Conservation (phyloP, 371 early-diverging fungal genomes). For the Dichotomocladium elegans region DNA sequence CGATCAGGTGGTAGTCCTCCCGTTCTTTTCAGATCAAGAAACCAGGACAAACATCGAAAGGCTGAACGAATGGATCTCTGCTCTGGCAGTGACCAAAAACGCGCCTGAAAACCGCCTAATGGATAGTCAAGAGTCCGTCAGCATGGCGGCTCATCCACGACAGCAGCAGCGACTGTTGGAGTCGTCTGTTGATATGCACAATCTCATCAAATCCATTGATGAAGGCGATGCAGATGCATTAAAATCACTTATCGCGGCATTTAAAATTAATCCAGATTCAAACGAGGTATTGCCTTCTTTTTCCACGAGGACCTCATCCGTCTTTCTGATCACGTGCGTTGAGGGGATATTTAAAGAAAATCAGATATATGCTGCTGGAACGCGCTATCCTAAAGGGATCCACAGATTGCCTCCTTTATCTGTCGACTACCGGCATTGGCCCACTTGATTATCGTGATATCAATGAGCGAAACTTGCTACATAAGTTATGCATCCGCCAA, state of each 20-base stretch:
- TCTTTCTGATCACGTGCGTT: background rate
- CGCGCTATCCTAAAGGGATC: conserved; percentile 50
- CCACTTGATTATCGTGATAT: conserved; percentile 47
- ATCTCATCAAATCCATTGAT: conserved; percentile 6
- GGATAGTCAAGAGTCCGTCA: too few species aligned
- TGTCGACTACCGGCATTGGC: conserved; percentile 26
- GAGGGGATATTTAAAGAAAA: background rate
- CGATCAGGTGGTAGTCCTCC: conserved; percentile 36
- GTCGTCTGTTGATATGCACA: too few species aligned
- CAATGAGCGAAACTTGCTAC: conserved; percentile 65
- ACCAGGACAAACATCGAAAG: conserved; percentile 26
- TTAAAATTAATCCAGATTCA: too few species aligned
- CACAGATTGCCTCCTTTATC: conserved; percentile 37
- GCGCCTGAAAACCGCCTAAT: too few species aligned
- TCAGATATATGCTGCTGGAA: conserved; percentile 43
- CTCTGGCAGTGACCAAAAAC: conserved; percentile 6
- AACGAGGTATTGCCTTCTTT: background rate
- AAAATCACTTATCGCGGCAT: too few species aligned
- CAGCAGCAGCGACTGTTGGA: too few species aligned
- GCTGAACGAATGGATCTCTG: conserved; percentile 24
- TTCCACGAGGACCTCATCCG: background rate
- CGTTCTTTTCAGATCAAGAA: conserved; percentile 27
- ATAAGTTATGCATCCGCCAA: conserved; percentile 51
- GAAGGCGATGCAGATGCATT: conserved; percentile 5
- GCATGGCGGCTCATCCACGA: background rate